Conservation (phyloP, 257 asterid genomes). For the Salvia rosmarinus region DNA sequence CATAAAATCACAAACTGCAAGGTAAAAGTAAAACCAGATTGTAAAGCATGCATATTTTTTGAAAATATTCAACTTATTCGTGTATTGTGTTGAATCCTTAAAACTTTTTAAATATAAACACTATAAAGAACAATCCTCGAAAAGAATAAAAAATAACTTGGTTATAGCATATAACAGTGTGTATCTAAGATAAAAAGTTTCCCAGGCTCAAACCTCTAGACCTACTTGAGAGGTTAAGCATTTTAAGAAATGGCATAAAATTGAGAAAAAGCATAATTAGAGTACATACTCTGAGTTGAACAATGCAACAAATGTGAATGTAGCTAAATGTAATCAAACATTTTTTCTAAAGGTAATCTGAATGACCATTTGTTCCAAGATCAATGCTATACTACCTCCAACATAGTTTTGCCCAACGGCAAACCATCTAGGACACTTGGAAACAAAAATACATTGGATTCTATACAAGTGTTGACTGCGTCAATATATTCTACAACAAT, state of each 20-base stretch:
- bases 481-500: not conserved
- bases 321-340: not conserved
- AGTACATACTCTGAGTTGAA: not conserved
- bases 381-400: not conserved
- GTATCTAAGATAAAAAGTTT: slow-evolving; percentile 10
- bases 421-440: not conserved
- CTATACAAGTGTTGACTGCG: not conserved
- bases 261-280: not conserved
- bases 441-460: slow-evolving; percentile 2
- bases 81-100: slow-evolving; percentile 21
- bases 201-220: slow-evolving; percentile 20
- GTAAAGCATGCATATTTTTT: slow-evolving; percentile 2
- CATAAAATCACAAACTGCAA: slow-evolving; percentile 17
- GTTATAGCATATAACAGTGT: not conserved
- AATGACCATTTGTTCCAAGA: not conserved
- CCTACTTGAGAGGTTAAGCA: not conserved
- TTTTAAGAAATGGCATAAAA: not conserved
- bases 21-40: not conserved
- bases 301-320: not conserved
- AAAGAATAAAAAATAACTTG: not conserved
- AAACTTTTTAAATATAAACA: not conserved
- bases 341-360: not conserved
- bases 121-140: not conserved
- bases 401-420: not conserved
- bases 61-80: not conserved